Evolutionary conservation across 768 basidiomycete species (phyloP).

Genomic region (Obba rivulosa): DNA sequence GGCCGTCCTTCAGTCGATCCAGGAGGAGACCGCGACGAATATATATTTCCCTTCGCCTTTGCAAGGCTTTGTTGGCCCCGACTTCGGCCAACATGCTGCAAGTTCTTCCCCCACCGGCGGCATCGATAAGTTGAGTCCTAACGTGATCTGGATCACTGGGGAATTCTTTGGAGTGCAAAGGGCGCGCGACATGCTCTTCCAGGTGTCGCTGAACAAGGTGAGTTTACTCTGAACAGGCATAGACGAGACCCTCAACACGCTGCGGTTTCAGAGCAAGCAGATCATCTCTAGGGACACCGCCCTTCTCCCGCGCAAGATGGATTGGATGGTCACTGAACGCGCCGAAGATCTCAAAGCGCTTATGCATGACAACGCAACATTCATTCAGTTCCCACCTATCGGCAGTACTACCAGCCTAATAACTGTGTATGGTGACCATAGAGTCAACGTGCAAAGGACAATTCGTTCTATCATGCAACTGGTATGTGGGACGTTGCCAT

Average conservation of each 20-base stretch:
- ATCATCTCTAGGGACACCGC: conserved; percentile 92
- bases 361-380: conserved; percentile 96
- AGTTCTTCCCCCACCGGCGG: conserved; percentile 33
- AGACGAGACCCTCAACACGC: neutral
- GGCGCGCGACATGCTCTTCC: conserved; percentile 91
- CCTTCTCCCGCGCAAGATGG: conserved; percentile 91
- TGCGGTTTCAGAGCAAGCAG: conserved; percentile 65
- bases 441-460: conserved; percentile 91
- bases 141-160: conserved; percentile 93
- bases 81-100: conserved; percentile 35
- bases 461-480: conserved; percentile 93
- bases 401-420: conserved; percentile 92
- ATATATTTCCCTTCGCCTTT: conserved; percentile 92
- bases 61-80: conserved; percentile 76
- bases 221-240: conserved; percentile 12
- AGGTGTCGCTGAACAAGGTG: conserved; percentile 84
- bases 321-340: conserved; percentile 98
- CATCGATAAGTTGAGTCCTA: conserved; percentile 51
- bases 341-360: conserved; percentile 86
- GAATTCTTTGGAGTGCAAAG: conserved; percentile 96
- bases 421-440: conserved; percentile 89
- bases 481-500: conserved; percentile 43
- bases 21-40: conserved; percentile 96
- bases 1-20: conserved; percentile 80
- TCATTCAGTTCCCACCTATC: conserved; percentile 88